These are phyloP conservation scores for Przewalskia tangutica DNA, from an alignment of 257 asterid species.

Conservation along the genomic window DNA sequence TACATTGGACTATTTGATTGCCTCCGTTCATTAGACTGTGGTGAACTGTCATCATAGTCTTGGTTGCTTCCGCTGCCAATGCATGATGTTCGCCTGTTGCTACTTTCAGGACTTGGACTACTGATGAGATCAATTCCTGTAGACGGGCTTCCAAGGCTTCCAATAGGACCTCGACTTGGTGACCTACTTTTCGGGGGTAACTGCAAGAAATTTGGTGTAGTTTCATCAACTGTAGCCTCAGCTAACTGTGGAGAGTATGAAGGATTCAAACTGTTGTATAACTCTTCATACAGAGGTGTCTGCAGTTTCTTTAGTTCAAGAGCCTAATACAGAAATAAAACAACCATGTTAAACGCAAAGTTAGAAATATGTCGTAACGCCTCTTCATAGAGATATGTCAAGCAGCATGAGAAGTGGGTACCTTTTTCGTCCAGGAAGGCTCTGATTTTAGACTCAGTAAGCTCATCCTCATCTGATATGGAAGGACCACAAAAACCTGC, in stretches of 20 bases:
- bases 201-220: constrained; percentile 19
- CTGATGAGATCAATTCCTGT: constrained; percentile 9
- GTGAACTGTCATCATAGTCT: constrained; percentile 16
- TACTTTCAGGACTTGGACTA: constrained; percentile 32
- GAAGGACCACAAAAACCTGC: constrained; percentile 14
- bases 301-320: constrained; percentile 27
- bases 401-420: background rate
- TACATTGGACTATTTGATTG: constrained; percentile 28
- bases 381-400: background rate
- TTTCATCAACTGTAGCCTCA: constrained; percentile 18
- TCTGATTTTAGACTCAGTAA: constrained; percentile 30
- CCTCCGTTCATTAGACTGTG: constrained; percentile 18
- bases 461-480: constrained; percentile 31
- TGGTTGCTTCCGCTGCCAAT: constrained; percentile 12
- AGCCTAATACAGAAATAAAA: constrained; percentile 11
- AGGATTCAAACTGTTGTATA: constrained; percentile 29
- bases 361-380: background rate
- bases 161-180: constrained; percentile 14
- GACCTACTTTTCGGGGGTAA: constrained; percentile 38
- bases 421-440: constrained; percentile 38
- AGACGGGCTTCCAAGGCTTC: constrained; percentile 19
- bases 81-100: constrained; percentile 13
- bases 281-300: constrained; percentile 31
- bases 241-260: constrained; percentile 20
- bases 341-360: background rate